A percentile compares a stretch with the other conserved stretches of the same genome.
Evolutionary conservation across 2,329 filamentous ascomycete genomes (phyloP).

Genomic region (Podosphaera xanthii): DNA sequence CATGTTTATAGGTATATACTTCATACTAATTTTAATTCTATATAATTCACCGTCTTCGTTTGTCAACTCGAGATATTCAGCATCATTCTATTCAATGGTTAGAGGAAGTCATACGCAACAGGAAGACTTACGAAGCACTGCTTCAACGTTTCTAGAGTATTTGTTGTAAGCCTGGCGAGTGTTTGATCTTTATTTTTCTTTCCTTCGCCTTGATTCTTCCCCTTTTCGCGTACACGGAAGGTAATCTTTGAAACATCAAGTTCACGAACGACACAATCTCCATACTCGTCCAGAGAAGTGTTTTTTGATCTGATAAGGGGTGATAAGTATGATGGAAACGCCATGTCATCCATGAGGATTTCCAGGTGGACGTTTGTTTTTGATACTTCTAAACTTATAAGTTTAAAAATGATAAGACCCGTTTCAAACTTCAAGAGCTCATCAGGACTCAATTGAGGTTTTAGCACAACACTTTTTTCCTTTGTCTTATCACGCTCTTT

Average conservation of each 20-base stretch:
- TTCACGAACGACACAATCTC: constrained; percentile 88
- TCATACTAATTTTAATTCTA: constrained; percentile 75
- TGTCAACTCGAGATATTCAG: constrained; percentile 59
- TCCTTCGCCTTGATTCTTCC: constrained; percentile 46
- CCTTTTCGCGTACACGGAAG: constrained; percentile 61
- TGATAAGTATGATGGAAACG: constrained; percentile 72
- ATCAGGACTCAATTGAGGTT: constrained; percentile 51
- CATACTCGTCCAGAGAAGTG: constrained; percentile 71
- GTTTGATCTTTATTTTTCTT: constrained; percentile 42
- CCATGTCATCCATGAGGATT: constrained; percentile 82
- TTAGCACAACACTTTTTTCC: constrained; percentile 23
- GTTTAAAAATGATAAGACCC: constrained; percentile 80
- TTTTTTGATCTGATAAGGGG: constrained; percentile 46
- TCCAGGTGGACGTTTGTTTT: constrained; percentile 59
- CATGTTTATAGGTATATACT: constrained; percentile 91
- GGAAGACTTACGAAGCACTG: constrained; percentile 48
- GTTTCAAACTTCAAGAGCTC: constrained; percentile 74
- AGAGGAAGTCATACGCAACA: constrained; percentile 1
- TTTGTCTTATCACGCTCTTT: constrained; percentile 8
- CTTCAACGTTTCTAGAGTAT: constrained; percentile 69
- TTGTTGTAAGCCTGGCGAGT: constrained; percentile 61
- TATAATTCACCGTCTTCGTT: constrained; percentile 53
- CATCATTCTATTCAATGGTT: constrained; percentile 46
- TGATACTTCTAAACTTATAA: constrained; percentile 71
- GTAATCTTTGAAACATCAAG: constrained; percentile 92